These are phyloP conservation scores for Fusarium phyllophilum DNA, from an alignment of 2,329 filamentous ascomycete genomes.

Conservation along the genomic window DNA sequence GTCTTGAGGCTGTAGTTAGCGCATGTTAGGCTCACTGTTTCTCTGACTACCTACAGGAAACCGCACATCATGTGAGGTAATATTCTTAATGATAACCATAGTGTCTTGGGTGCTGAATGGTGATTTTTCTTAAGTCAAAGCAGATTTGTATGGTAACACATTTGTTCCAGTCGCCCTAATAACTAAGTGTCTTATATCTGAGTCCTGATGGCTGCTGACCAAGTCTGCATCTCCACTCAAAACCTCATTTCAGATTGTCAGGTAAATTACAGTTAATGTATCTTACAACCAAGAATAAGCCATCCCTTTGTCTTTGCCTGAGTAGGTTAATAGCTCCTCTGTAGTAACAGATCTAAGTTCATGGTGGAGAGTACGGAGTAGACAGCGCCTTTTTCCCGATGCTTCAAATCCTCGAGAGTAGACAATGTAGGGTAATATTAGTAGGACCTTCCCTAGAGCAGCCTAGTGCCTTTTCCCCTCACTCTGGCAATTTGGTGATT, in stretches of 20 bases:
- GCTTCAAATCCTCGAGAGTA: neutral
- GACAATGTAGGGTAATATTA: neutral
- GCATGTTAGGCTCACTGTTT: accelerated
- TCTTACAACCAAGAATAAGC: accelerated
- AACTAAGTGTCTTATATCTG: neutral
- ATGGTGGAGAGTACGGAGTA: neutral
- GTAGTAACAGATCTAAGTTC: accelerated
- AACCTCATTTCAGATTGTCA: accelerated
- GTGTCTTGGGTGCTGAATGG: accelerated
- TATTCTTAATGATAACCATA: neutral
- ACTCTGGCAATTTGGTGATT: neutral
- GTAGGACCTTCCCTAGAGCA: accelerated
- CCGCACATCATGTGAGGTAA: neutral
- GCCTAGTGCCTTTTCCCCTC: neutral
- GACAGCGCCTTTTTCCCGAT: neutral
- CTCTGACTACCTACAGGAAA: neutral
- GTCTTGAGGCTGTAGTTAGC: conserved; percentile 54
- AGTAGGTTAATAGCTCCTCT: accelerated
- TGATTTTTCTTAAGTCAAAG: accelerated
- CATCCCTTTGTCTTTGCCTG: accelerated
- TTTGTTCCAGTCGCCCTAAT: accelerated
- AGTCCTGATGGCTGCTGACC: accelerated
- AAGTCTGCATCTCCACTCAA: neutral
- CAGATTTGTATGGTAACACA: neutral
- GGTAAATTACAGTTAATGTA: accelerated